These are phyloP conservation scores for Colletotrichum falcatum DNA, from an alignment of 2,329 filamentous ascomycete species.

Conservation along the genomic window DNA sequence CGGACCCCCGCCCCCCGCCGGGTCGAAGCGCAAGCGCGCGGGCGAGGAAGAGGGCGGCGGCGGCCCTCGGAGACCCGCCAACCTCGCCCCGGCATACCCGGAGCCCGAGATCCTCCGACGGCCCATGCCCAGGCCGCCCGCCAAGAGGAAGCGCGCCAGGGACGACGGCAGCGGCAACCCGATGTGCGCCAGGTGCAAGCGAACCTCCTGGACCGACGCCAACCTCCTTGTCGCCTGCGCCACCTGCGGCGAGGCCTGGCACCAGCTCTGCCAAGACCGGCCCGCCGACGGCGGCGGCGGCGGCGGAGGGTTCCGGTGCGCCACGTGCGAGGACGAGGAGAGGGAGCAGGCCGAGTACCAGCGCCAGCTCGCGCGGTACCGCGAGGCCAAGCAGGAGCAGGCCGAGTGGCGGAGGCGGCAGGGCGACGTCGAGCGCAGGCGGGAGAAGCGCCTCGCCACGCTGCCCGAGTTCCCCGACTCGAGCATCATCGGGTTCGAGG, in stretches of 20 bases:
- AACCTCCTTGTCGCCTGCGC: slow-evolving; percentile 44
- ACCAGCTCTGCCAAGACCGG: slow-evolving; percentile 44
- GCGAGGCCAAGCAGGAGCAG: slow-evolving; percentile 39
- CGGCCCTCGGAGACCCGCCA: neutral
- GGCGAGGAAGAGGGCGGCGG: neutral
- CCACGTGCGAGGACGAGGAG: slow-evolving; percentile 41
- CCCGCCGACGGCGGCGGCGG: no score
- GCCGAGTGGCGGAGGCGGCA: slow-evolving; percentile 42
- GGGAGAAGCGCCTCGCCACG: slow-evolving; percentile 49
- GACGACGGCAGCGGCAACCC: slow-evolving; percentile 32
- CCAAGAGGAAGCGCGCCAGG: slow-evolving; percentile 38
- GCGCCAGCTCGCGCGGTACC: slow-evolving; percentile 34
- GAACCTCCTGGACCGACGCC: slow-evolving; percentile 38
- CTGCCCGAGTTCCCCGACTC: slow-evolving; percentile 52
- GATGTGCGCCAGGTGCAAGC: slow-evolving; percentile 44
- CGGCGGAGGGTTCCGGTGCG: slow-evolving; percentile 41
- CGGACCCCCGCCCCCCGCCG: slow-evolving; percentile 3
- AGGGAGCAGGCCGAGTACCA: slow-evolving; percentile 40
- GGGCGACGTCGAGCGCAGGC: slow-evolving; percentile 48
- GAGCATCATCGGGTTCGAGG: slow-evolving; percentile 54
- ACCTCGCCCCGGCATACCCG: neutral
- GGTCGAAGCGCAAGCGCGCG: slow-evolving; percentile 33
- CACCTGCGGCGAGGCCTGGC: slow-evolving; percentile 44
- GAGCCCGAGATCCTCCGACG: slow-evolving; percentile 2
- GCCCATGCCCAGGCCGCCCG: slow-evolving; percentile 28